These are phyloP conservation scores for Penicillium coffeae DNA, from an alignment of 495 filamentous ascomycete genomes.

Conservation along the genomic window DNA sequence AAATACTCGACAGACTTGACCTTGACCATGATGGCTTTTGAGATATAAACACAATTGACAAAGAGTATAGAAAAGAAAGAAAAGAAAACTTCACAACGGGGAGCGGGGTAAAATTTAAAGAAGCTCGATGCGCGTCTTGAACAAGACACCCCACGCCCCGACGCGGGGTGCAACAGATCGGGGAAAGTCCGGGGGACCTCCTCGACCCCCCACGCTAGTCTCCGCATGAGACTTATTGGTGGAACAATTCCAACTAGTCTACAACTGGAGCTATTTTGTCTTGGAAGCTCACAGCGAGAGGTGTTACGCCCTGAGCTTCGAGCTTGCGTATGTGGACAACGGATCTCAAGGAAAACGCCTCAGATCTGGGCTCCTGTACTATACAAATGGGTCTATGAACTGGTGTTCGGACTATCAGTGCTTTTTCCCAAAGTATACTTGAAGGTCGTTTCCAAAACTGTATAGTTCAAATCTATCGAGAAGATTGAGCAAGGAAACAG, in stretches of 20 bases:
- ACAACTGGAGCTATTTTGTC: too few species aligned
- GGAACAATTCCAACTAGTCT: conserved; percentile 10
- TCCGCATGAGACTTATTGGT: conserved; percentile 3
- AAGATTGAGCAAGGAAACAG: too few species aligned
- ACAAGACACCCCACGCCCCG: conserved; percentile 17
- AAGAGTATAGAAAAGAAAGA: not conserved
- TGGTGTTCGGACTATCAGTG: too few species aligned
- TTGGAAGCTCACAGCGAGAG: too few species aligned
- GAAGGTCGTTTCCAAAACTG: too few species aligned
- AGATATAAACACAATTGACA: not conserved
- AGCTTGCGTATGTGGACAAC: too few species aligned
- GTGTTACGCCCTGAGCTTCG: too few species aligned
- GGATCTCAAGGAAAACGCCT: too few species aligned
- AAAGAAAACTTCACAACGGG: not conserved
- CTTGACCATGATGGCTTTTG: conserved; percentile 52
- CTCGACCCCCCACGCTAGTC: not conserved
- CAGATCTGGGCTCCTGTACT: too few species aligned
- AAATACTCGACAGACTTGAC: conserved; percentile 75
- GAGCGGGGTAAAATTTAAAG: conserved; percentile 7
- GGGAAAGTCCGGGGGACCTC: conserved; percentile 16
- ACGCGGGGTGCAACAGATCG: conserved; percentile 6
- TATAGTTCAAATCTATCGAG: too few species aligned
- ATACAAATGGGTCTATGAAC: too few species aligned
- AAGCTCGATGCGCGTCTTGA: not conserved
- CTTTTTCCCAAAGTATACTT: too few species aligned